Evolutionary conservation across 2,329 filamentous ascomycete species (phyloP), one percentile per base, ranked within the genome.

Genomic region (Parafenestella ontariensis): DNA sequence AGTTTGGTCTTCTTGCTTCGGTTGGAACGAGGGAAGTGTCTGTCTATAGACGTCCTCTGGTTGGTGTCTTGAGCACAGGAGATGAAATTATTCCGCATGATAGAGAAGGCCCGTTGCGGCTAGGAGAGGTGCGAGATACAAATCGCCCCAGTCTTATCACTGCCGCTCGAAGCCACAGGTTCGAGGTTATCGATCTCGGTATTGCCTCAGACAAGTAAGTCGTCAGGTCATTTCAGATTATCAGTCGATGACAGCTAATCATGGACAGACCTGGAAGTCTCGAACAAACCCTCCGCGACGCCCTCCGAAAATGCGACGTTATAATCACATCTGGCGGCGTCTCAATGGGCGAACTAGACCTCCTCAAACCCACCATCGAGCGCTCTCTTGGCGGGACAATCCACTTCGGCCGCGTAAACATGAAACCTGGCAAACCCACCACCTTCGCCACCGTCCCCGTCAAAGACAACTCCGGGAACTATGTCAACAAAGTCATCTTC

Each of bases 361-460:
- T 99, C 7, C 85, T 99, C 18, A 99, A 99, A 74, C 94, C 95
- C 0, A 98, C 94, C 0, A 91, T 99, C 66, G 95, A 98, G 79
- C 89, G 94, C 37, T 83, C 87, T 1, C 85, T 99, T 1, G 92
- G 92, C 52, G 95, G 95, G 7, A 95, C 89, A 0, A 96, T 99
- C 62, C 95, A 97, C 76, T 99, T 99, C 66, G 95, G 95, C 21
- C 89, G 95, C 3, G 95, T 99, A 2, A 86, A 89, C 49, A 98
- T 99, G 95, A 99, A 99, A 79, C 95, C 95, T 0, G 95, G 95
- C 4, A 99, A 98, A 77, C 95, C 95, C 2, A 97, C 93, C 0
- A 99, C 95, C 0, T 99, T 99, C 74, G 95, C 95, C 2, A 97
- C 92, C 0, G 84, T 98, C 0, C 88, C 91, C 0, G 79, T 84